A percentile compares a stretch with the other conserved stretches of the same genome.
Conservation (phyloP, 2,329 filamentous ascomycete species). For the Bipolaris victoriae region DNA sequence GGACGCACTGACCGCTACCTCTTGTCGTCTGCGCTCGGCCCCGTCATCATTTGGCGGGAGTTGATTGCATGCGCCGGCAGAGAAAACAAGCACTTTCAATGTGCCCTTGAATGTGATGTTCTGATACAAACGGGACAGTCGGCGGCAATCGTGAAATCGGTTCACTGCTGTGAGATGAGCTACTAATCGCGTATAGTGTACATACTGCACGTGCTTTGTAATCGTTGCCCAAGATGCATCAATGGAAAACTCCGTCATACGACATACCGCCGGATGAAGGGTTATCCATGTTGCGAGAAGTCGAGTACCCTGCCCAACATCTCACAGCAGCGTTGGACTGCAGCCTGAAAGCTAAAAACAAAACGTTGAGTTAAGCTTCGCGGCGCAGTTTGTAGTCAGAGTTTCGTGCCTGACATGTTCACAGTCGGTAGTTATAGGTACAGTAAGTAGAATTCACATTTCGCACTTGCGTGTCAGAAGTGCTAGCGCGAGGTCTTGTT, state of each 20-base stretch:
- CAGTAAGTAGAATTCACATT: neutral
- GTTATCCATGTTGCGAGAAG: slow-evolving; percentile 4
- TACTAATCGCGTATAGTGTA: no score
- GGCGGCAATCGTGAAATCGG: neutral
- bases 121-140: neutral
- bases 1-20: neutral
- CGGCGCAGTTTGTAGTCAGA: neutral
- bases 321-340: neutral
- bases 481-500: neutral
- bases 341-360: slow-evolving; percentile 6
- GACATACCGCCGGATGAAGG: neutral
- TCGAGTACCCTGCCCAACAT: neutral
- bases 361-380: slow-evolving; percentile 5
- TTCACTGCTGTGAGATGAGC: no score
- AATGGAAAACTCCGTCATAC: neutral
- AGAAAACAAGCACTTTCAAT: neutral
- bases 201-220: neutral
- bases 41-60: neutral
- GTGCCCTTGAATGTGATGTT: neutral
- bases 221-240: neutral
- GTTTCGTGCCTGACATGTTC: neutral
- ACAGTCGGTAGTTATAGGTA: neutral
- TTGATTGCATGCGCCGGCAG: neutral
- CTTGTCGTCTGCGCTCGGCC: neutral
- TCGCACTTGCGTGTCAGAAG: neutral